Base-by-base conservation (phyloP, 202 grass and related monocot genomes). In the Carex arenaria region DNA sequence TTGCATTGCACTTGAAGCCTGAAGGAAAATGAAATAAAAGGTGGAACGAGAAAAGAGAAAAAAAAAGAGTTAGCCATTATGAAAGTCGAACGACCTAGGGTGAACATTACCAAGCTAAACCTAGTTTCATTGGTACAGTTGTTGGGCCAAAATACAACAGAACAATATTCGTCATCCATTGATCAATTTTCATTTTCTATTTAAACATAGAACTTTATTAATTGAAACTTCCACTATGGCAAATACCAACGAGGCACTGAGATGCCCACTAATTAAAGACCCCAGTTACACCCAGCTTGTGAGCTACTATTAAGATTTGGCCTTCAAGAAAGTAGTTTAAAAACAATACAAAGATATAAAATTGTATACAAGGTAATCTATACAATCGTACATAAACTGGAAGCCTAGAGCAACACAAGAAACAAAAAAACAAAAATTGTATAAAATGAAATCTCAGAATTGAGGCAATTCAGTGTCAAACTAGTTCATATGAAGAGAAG, bases 401-500 rank as follows among this genome's bases (percentile, higher is more conserved):
- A 69, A 12, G 8, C 61, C 9, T 63, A 12, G 22, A 28, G 42
- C 17, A 11, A 43, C 66, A 69, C 7, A 69, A 40, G 3, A 68
- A 69, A 69, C 20, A 11, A 69, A 18, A 69, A 0, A 17, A 67
- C n/a, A n/a, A 67, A 38, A 2, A 2, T 0, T n/a, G 7, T 18
- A 43, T 20, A 20, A 10, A 4, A 69, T 11, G 2, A 43, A n/a
- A 69, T 42, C 36, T 43, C 66, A 10, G 34, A 43, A 42, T 10
- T 15, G 2, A 40, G 64, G 64, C 36, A 69, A 69, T 42, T 69
- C 14, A 65, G 15, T 7, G 0, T 93, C 86, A 98, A 89, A 87
- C 84, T 45, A 98, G 85, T 85, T 98, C 90, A 86, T 98, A 95
- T 3, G 95, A 98, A n/a, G 93, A 95, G 82, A 98, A 98, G 23